phyloP scores from a whole-genome alignment of 2,329 filamentous ascomycete genomes.

The Daldinia eschscholtzii region DNA sequence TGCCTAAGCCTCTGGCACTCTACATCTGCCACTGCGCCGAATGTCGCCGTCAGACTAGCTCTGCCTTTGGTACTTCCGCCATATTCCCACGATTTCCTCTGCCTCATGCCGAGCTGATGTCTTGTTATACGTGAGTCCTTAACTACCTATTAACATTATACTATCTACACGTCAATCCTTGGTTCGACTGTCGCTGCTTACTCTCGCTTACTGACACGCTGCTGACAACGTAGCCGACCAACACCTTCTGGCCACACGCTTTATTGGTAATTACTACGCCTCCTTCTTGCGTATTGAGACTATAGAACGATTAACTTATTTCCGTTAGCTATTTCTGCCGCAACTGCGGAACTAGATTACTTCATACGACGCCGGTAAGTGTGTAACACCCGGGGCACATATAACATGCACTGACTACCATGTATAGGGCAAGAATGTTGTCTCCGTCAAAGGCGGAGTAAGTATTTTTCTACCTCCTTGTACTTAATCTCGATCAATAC shows the following conservation, averaged over 20 bases:
- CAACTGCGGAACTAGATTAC: conserved; percentile 72
- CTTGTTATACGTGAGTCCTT: conserved; percentile 66
- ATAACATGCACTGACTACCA: conserved; percentile 14
- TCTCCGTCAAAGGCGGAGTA: conserved; percentile 73
- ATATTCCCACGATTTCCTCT: conserved; percentile 76
- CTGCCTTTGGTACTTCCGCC: conserved; percentile 76
- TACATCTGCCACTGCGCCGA: conserved; percentile 79
- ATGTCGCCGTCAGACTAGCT: conserved; percentile 74
- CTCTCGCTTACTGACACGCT: conserved; percentile 16
- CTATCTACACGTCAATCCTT: background rate
- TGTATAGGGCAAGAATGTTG: conserved; percentile 66
- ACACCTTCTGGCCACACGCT: conserved; percentile 69
- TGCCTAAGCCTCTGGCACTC: conserved; percentile 69
- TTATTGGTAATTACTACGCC: conserved; percentile 62
- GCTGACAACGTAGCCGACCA: conserved; percentile 60
- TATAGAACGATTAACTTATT: background rate
- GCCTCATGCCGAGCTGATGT: conserved; percentile 62
- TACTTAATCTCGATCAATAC: background rate
- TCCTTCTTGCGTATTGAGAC: background rate
- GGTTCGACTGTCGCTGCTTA: too few species aligned
- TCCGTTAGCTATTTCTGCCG: conserved; percentile 72
- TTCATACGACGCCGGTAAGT: conserved; percentile 71
- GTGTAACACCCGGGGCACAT: background rate
- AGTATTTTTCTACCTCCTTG: conserved; percentile 3
- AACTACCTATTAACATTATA: background rate